These are phyloP conservation scores for Vigna angularis DNA, from an alignment of 306 rosid species.

Conservation along the genomic window DNA sequence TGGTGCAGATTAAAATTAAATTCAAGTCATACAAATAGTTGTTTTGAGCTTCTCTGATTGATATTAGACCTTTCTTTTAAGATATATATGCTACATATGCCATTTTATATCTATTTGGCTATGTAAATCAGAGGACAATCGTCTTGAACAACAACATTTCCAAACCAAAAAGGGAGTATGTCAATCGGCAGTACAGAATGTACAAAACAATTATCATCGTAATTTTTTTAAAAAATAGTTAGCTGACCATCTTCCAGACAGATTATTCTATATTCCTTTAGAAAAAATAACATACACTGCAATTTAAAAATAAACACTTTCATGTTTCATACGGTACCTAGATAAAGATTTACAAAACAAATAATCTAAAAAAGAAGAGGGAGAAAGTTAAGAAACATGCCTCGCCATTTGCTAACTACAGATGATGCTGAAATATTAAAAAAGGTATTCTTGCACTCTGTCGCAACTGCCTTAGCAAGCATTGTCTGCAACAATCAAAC, in stretches of 20 bases:
- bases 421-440: slow-evolving; percentile 98
- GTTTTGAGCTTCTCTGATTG: neutral
- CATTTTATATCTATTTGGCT: neutral
- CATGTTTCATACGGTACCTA: neutral
- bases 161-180: slow-evolving; percentile 32
- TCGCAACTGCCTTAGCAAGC: slow-evolving; percentile 99
- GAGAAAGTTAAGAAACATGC: slow-evolving; percentile 54
- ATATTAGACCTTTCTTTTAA: slow-evolving; percentile 11
- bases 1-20: slow-evolving; percentile 2
- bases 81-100: neutral
- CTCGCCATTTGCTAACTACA: slow-evolving; percentile 99
- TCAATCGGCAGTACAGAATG: slow-evolving; percentile 24
- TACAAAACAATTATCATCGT: slow-evolving; percentile 35
- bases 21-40: slow-evolving; percentile 10
- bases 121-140: slow-evolving; percentile 38
- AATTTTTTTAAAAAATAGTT: slow-evolving; percentile 33
- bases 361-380: neutral
- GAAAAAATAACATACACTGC: neutral
- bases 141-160: slow-evolving; percentile 17
- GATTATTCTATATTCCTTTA: slow-evolving; percentile 10
- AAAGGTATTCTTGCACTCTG: slow-evolving; percentile 98
- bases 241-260: slow-evolving; percentile 31
- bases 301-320: slow-evolving; percentile 12
- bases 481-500: slow-evolving; percentile 74
- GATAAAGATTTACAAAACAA: slow-evolving; percentile 27